These are phyloP conservation scores for Phaeoacremonium minimum DNA, from an alignment of 2,329 filamentous ascomycete genomes.

Conservation along the genomic window DNA sequence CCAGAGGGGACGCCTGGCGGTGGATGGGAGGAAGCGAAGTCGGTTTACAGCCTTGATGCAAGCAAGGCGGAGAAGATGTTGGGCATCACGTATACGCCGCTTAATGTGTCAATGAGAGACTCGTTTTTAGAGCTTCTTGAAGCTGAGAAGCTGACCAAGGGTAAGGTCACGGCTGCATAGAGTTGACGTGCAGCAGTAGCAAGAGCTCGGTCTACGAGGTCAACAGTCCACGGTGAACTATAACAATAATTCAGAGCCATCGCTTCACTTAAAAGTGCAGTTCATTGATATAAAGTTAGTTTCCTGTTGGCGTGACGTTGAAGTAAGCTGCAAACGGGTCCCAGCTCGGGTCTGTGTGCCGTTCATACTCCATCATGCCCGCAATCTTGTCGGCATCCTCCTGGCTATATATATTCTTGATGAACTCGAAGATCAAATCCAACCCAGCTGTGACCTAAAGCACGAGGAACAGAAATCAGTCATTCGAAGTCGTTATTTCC, in stretches of 20 bases:
- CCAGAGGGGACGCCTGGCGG: not conserved
- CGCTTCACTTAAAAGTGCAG: too few relatives aligned
- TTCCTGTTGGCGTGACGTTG: too few relatives aligned
- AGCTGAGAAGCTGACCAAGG: conserved; percentile 1
- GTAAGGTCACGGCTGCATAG: too few relatives aligned
- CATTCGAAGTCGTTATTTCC: conserved; percentile 45
- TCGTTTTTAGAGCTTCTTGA: conserved; percentile 9
- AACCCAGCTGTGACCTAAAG: conserved; percentile 35
- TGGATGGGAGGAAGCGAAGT: not conserved
- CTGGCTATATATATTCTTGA: conserved; percentile 41
- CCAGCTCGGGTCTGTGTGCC: conserved; percentile 14
- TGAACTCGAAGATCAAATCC: conserved; percentile 30
- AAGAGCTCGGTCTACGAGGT: too few relatives aligned
- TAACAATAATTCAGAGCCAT: too few relatives aligned
- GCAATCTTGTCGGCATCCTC: conserved; percentile 38
- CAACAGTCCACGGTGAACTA: too few relatives aligned
- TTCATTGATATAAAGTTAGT: too few relatives aligned
- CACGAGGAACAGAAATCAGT: conserved; percentile 29
- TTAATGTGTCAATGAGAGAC: conserved; percentile 10
- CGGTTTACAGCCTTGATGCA: conserved; percentile 11
- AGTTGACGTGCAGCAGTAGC: too few relatives aligned
- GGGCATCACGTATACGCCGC: conserved; percentile 9
- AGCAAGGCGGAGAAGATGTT: conserved; percentile 11
- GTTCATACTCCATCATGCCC: conserved; percentile 49
- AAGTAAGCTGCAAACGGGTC: too few relatives aligned